Base-by-base conservation (phyloP, 1,139 yeast genomes). In the Kluyveromyces sp. region DNA sequence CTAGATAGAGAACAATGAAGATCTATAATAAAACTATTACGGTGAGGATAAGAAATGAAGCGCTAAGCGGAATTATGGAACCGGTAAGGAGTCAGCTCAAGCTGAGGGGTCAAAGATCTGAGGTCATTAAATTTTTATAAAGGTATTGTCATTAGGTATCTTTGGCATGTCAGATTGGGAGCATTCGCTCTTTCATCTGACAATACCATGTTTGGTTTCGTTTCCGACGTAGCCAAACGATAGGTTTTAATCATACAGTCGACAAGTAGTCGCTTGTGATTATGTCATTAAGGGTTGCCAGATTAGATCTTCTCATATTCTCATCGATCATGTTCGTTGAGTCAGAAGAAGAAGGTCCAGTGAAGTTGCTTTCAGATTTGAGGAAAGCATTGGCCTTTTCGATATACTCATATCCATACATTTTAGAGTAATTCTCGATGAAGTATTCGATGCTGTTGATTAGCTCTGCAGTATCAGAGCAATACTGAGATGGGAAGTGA, bases 381-480 rank as follows among this genome's bases (percentile, higher is more conserved):
- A 52, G 51, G 36, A 56, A 56, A 7, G 41, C 39, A 29, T 49
- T 48, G 4, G 54, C 61, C 28, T 48, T 46, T 19, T 54, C 49
- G 33, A 55, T 49, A 39, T 56, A 56, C 17, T 51, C 43, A 36
- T 44, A 49, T n/a, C 59, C 61, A 39, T 49, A 55, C 37, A 55
- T 37, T 15, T 49, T 42, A 3, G 53, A 42, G 39, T 56, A 56
- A 37, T 50, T 48, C 17, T 50, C 49, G 20, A 52, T 48, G 46
- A 56, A 56, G 20, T 43, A 42, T 22, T 47, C 49, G 18, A 53
- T 45, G 7, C 50, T 41, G 12, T 44, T 44, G 16, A 53, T 37
- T 33, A 50, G 41, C 18, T 47, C 46, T 16, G 39, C 41, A 15
- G 54, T 46, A 13, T 42, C 43, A 4, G 46, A 39, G 18, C 50